These are phyloP conservation scores for Hymenoscyphus repandus DNA, from an alignment of 2,329 filamentous ascomycete genomes.

Conservation along the genomic window DNA sequence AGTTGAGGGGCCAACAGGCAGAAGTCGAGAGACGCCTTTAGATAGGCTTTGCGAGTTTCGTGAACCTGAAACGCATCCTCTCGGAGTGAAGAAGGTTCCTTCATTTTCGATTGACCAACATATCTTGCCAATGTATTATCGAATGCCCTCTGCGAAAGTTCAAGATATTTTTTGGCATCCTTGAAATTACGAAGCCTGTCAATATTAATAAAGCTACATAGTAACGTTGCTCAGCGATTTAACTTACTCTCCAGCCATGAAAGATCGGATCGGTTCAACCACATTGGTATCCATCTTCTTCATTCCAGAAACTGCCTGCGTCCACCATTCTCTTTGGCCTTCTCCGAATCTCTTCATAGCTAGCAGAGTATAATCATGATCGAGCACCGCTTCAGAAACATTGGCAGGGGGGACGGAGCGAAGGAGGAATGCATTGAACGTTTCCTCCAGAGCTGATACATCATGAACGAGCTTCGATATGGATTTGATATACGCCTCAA, in stretches of 20 bases:
- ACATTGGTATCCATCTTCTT: slow-evolving; percentile 73
- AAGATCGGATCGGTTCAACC: slow-evolving; percentile 75
- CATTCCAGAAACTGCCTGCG: slow-evolving; percentile 64
- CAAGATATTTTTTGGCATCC: slow-evolving; percentile 70
- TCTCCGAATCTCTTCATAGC: slow-evolving; percentile 83
- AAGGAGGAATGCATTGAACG: slow-evolving; percentile 70
- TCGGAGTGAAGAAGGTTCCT: slow-evolving; percentile 83
- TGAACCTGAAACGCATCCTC: slow-evolving; percentile 96
- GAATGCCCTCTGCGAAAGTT: slow-evolving; percentile 76
- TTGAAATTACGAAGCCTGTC: slow-evolving; percentile 68
- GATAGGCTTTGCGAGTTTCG: slow-evolving; percentile 83
- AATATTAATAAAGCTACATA: slow-evolving; percentile 1
- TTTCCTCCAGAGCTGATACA: slow-evolving; percentile 70
- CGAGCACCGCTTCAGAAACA: slow-evolving; percentile 77
- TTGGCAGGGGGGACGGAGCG: slow-evolving; percentile 69
- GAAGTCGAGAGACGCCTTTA: slow-evolving; percentile 91
- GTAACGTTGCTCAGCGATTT: not conserved
- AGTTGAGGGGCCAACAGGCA: slow-evolving; percentile 83
- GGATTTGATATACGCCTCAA: slow-evolving; percentile 64
- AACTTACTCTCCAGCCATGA: slow-evolving; percentile 63
- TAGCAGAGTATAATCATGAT: slow-evolving; percentile 90
- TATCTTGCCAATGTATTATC: slow-evolving; percentile 80
- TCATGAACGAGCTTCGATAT: slow-evolving; percentile 58
- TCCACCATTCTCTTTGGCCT: slow-evolving; percentile 83
- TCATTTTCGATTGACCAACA: slow-evolving; percentile 80